phyloP scores from a whole-genome alignment of 2,329 filamentous ascomycete species.

The Trichothecium sympodiale region DNA sequence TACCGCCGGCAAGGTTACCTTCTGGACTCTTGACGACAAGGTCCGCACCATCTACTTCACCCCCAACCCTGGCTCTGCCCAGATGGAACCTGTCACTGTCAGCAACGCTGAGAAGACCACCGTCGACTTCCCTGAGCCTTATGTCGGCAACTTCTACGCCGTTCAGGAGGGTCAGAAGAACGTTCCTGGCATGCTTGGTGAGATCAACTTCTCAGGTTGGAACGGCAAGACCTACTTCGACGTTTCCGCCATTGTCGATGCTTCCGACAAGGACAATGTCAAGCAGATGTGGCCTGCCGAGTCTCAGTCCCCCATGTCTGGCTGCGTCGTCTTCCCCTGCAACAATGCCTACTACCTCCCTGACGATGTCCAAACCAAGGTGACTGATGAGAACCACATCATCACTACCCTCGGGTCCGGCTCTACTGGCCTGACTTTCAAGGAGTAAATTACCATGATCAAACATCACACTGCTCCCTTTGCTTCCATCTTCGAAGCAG shows the following conservation, averaged over 20 bases:
- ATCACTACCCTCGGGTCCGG: constrained; percentile 37
- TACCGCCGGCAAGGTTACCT: constrained; percentile 41
- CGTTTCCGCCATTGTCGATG: constrained; percentile 46
- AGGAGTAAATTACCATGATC: background rate
- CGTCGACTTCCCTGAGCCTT: constrained; percentile 30
- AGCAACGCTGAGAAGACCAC: constrained; percentile 23
- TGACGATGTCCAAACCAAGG: constrained; percentile 46
- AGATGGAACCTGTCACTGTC: constrained; percentile 28
- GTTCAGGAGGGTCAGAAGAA: constrained; percentile 30
- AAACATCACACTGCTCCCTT: background rate
- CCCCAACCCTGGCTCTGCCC: constrained; percentile 23
- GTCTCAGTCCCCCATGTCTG: constrained; percentile 28
- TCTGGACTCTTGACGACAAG: constrained; percentile 44
- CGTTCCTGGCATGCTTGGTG: constrained; percentile 39
- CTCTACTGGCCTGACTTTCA: constrained; percentile 12
- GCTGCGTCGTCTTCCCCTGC: constrained; percentile 42
- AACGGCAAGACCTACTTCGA: constrained; percentile 42
- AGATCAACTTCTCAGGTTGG: constrained; percentile 38
- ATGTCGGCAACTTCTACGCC: constrained; percentile 41
- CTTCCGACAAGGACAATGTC: constrained; percentile 36
- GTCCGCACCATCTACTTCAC: constrained; percentile 41
- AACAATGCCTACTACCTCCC: constrained; percentile 39
- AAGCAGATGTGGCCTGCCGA: constrained; percentile 41
- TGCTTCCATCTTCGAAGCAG: background rate
- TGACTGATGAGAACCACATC: constrained; percentile 34